A percentile compares a stretch with the other conserved stretches of the same genome.
These are phyloP conservation scores for Backusella parvicylindrica DNA, from an alignment of 192 early-diverging fungal genomes.

Conservation along the genomic window DNA sequence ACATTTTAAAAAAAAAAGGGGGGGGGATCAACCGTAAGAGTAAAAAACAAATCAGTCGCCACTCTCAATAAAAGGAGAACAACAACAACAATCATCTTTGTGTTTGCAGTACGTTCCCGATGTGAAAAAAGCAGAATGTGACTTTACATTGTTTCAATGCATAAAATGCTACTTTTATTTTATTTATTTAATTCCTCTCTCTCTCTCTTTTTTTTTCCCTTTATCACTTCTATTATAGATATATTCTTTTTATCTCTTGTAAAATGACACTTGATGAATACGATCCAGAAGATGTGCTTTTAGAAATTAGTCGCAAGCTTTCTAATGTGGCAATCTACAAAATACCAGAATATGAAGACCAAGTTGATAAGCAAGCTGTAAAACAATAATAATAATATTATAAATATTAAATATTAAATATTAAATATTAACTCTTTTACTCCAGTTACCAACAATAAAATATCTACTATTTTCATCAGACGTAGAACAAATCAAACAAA, in stretches of 20 bases:
- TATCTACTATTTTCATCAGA: conserved; percentile 10
- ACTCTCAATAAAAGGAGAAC: neutral
- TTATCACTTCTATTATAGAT: too few relatives aligned
- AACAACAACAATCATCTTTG: neutral
- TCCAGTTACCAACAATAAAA: neutral
- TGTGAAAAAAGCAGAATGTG: neutral
- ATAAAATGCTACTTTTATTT: neutral
- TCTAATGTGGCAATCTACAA: conserved; percentile 28
- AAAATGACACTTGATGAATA: conserved; percentile 31
- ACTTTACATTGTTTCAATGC: neutral
- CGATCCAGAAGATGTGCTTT: conserved; percentile 25
- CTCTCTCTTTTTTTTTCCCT: neutral
- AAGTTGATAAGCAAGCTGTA: conserved; percentile 16
- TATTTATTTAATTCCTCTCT: neutral
- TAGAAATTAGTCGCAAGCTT: conserved; percentile 30
- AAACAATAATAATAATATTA: neutral
- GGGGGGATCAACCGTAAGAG: too few relatives aligned
- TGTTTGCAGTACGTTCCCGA: neutral
- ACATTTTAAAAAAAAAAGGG: neutral
- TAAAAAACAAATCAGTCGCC: neutral
- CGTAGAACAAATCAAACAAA: conserved; percentile 3
- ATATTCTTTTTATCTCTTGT: neutral
- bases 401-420: neutral
- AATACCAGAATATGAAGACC: conserved; percentile 3
- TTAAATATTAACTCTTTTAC: neutral